Evolutionary conservation across 2,329 filamentous ascomycete species (phyloP).

Genomic region (Colletotrichum eremochloae): DNA sequence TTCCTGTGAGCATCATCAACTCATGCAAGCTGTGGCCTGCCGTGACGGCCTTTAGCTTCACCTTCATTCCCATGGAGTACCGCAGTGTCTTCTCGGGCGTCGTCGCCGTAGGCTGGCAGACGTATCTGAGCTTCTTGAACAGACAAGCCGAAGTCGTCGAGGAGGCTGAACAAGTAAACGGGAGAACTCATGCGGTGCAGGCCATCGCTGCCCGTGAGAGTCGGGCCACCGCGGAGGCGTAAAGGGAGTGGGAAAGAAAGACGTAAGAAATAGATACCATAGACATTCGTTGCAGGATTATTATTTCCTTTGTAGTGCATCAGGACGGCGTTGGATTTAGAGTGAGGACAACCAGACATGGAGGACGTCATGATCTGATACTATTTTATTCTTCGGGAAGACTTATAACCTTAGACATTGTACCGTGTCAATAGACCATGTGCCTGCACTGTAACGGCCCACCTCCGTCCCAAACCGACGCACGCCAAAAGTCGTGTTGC

Average conservation of each 20-base stretch:
- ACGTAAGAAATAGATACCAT: not conserved
- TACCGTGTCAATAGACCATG: conserved; percentile 11
- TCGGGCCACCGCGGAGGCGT: conserved; percentile 34
- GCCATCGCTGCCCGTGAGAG: conserved; percentile 14
- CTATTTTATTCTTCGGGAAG: conserved; percentile 7
- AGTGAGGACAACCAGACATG: conserved; percentile 18
- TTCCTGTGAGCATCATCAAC: conserved; percentile 82
- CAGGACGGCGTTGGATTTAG: conserved; percentile 29
- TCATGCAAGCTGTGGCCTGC: conserved; percentile 90
- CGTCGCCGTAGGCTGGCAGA: conserved; percentile 92
- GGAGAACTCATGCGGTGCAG: conserved; percentile 32
- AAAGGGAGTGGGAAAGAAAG: not conserved
- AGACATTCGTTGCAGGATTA: conserved; percentile 14
- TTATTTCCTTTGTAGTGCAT: conserved; percentile 33
- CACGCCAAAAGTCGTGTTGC: conserved; percentile 20
- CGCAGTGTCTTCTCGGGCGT: conserved; percentile 83
- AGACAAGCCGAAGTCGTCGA: conserved; percentile 72
- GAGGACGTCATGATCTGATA: conserved; percentile 37
- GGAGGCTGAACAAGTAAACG: conserved; percentile 28
- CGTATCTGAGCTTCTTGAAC: conserved; percentile 87
- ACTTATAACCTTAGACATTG: conserved; percentile 2
- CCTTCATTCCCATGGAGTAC: conserved; percentile 84
- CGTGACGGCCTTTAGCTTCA: conserved; percentile 88
- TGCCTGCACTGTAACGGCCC: conserved; percentile 9
- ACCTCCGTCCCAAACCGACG: conserved; percentile 11